These are phyloP conservation scores for Diaporthe ampelina DNA, from an alignment of 2,329 filamentous ascomycete species.

Conservation along the genomic window DNA sequence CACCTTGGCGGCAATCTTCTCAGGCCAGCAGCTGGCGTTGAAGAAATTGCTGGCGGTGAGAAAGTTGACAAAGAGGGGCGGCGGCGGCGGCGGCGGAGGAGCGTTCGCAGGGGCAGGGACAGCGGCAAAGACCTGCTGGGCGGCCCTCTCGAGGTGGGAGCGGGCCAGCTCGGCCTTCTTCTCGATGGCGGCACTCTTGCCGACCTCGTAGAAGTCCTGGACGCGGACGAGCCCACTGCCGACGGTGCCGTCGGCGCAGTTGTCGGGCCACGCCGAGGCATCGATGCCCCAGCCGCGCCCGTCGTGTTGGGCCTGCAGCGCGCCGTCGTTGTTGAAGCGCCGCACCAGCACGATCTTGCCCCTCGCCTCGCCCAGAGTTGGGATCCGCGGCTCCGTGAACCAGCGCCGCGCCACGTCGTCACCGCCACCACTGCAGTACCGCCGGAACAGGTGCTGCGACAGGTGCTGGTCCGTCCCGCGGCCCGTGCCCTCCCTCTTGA, in stretches of 20 bases:
- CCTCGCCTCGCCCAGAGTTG: constrained; percentile 82
- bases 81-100: constrained; percentile 56
- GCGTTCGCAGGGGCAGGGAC: constrained; percentile 44
- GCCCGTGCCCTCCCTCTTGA: constrained; percentile 93
- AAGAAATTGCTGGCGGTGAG: constrained; percentile 94
- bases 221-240: constrained; percentile 83
- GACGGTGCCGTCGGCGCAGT: constrained; percentile 81
- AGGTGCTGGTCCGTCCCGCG: constrained; percentile 84
- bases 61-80: constrained; percentile 91
- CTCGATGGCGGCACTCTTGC: constrained; percentile 80
- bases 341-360: constrained; percentile 89
- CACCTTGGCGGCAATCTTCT: constrained; percentile 87
- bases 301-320: constrained; percentile 64
- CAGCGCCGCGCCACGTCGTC: constrained; percentile 66
- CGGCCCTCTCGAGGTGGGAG: constrained; percentile 82
- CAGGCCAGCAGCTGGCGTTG: constrained; percentile 92
- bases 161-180: constrained; percentile 83
- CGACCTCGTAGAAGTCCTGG: constrained; percentile 95
- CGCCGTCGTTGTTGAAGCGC: constrained; percentile 78
- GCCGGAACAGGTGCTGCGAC: constrained; percentile 77
- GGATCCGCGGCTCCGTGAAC: constrained; percentile 84
- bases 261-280: constrained; percentile 84
- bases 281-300: constrained; percentile 71
- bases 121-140: constrained; percentile 62
- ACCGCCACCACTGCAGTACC: constrained; percentile 71